phyloP scores from a whole-genome alignment of 257 asterid species.

The Nemophila menziesii region DNA sequence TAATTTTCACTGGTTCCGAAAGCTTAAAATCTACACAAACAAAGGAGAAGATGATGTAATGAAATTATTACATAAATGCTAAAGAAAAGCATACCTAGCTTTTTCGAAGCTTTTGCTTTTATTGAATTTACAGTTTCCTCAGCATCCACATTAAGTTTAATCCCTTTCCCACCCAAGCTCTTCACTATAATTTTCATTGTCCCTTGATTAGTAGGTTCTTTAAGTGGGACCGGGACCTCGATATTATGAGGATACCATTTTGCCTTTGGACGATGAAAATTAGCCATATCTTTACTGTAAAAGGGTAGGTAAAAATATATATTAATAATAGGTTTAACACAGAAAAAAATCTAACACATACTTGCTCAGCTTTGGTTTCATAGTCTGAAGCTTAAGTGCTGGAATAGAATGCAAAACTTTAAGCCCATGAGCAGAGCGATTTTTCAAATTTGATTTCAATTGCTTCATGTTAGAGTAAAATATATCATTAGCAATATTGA shows the following conservation, averaged over 20 bases:
- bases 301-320: conserved; percentile 11
- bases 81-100: conserved; percentile 48
- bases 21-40: conserved; percentile 71
- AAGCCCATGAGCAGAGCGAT: conserved; percentile 80
- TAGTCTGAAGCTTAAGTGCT: conserved; percentile 87
- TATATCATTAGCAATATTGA: conserved; percentile 89
- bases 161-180: conserved; percentile 98
- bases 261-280: conserved; percentile 96
- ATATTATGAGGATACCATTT: conserved; percentile 97
- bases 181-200: conserved; percentile 86
- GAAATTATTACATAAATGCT: neutral
- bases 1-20: conserved; percentile 80
- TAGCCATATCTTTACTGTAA: conserved; percentile 93
- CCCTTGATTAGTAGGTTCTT: conserved; percentile 57
- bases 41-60: neutral
- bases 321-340: neutral
- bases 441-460: conserved; percentile 81
- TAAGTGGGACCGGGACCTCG: conserved; percentile 73
- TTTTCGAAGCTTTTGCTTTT: conserved; percentile 90
- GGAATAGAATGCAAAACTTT: conserved; percentile 94
- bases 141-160: conserved; percentile 85
- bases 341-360: conserved; percentile 34
- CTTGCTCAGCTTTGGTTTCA: conserved; percentile 97
- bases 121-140: conserved; percentile 76
- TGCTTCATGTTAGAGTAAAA: conserved; percentile 88